Evolutionary conservation across 2,329 filamentous ascomycete species (phyloP).

Genomic region (Colletotrichum neosansevieriae): DNA sequence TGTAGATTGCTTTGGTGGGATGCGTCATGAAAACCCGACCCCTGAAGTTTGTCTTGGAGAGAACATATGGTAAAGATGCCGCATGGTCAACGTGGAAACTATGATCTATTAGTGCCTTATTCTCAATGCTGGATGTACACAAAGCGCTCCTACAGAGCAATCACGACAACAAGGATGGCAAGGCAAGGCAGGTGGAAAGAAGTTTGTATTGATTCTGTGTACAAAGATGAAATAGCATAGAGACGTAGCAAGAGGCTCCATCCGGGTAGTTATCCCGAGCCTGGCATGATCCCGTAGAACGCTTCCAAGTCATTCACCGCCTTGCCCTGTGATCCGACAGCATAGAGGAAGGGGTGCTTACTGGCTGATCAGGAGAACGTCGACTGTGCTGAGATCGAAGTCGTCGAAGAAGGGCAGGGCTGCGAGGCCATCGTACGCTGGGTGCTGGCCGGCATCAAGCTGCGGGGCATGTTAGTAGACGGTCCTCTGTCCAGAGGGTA

Average conservation of each 20-base stretch:
- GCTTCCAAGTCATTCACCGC: conserved; percentile 40
- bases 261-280: conserved; percentile 29
- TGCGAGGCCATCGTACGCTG: conserved; percentile 93
- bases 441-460: conserved; percentile 98
- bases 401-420: conserved; percentile 98
- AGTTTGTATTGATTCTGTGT: conserved; percentile 43
- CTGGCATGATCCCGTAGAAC: conserved; percentile 28
- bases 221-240: conserved; percentile 39
- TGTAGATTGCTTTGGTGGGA: conserved; percentile 99
- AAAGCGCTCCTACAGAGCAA: conserved; percentile 10
- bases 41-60: conserved; percentile 97
- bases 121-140: conserved; percentile 1
- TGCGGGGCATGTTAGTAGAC: conserved; percentile 50
- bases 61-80: conserved; percentile 96
- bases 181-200: conserved; percentile 40
- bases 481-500: background rate
- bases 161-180: conserved; percentile 39
- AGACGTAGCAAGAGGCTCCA: conserved; percentile 38
- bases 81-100: conserved; percentile 99
- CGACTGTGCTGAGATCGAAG: conserved; percentile 96
- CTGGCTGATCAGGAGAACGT: conserved; percentile 98
- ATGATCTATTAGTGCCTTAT: conserved; percentile 30
- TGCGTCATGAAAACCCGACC: conserved; percentile 99
- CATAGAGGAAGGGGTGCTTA: conserved; percentile 69
- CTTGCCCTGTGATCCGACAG: conserved; percentile 44